Evolutionary conservation across 148 eudicot genomes (phyloP).

Genomic region (Rhododendron ferrugineum): DNA sequence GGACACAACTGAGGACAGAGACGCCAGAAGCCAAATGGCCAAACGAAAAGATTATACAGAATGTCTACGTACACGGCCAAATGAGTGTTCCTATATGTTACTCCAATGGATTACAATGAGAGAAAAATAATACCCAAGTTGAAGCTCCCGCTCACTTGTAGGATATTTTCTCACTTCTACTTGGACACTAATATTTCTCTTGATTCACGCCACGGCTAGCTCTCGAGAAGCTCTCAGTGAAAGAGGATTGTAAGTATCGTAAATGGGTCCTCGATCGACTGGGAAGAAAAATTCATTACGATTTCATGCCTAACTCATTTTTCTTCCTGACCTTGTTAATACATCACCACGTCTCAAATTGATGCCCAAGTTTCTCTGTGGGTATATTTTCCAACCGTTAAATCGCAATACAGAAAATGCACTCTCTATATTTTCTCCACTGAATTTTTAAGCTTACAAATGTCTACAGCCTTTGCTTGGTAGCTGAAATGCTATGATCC

Average conservation of each 20-base stretch:
- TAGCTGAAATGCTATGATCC: not conserved
- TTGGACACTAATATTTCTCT: not conserved
- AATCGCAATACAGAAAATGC: not conserved
- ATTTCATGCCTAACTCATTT: not conserved
- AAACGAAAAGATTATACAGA: too few relatives aligned
- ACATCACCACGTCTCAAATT: not conserved
- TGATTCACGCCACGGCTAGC: not conserved
- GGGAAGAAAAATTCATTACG: not conserved
- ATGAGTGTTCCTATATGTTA: too few relatives aligned
- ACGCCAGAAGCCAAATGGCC: too few relatives aligned
- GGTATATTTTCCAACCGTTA: not conserved
- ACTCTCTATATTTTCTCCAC: not conserved
- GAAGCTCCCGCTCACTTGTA: not conserved
- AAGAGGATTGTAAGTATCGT: not conserved
- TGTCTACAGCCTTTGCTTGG: not conserved
- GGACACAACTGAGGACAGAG: too few relatives aligned
- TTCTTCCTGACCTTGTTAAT: not conserved
- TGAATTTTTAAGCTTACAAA: not conserved
- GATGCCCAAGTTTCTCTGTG: not conserved
- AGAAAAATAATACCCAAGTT: not conserved
- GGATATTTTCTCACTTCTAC: not conserved
- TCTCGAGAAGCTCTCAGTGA: not conserved
- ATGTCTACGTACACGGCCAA: too few relatives aligned
- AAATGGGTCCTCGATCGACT: not conserved
- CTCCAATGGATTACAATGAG: not conserved